Evolutionary conservation across 371 early-diverging fungal genomes (phyloP).

Genomic region (Phascolomyces articulosus): DNA sequence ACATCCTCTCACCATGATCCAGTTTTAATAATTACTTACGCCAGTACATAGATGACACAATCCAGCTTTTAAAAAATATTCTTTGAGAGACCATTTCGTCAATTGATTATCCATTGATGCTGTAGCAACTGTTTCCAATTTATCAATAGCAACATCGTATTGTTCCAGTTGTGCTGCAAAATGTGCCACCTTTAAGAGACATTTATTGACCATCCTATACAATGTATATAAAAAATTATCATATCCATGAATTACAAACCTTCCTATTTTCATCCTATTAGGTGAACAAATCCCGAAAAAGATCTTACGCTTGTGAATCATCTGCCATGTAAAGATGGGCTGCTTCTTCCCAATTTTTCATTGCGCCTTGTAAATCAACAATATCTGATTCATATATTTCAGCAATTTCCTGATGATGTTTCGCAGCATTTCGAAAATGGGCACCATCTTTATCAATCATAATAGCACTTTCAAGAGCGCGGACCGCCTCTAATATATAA

Average conservation of each 20-base stretch:
- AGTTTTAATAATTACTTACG: slow-evolving; percentile 35
- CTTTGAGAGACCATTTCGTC: slow-evolving; percentile 93
- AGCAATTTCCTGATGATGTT: slow-evolving; percentile 92
- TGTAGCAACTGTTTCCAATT: slow-evolving; percentile 85
- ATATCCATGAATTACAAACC: too few relatives aligned
- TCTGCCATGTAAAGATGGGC: slow-evolving; percentile 91
- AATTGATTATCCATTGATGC: slow-evolving; percentile 86
- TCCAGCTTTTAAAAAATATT: slow-evolving; percentile 94
- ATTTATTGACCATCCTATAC: slow-evolving; percentile 77
- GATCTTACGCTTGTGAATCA: slow-evolving; percentile 83
- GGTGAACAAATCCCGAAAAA: not conserved
- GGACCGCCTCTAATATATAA: slow-evolving; percentile 68
- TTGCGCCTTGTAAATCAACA: slow-evolving; percentile 79
- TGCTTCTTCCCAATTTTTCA: slow-evolving; percentile 87
- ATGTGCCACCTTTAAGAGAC: slow-evolving; percentile 87
- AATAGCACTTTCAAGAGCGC: slow-evolving; percentile 74
- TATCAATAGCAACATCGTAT: slow-evolving; percentile 85
- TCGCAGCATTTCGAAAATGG: slow-evolving; percentile 91
- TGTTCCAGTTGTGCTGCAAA: slow-evolving; percentile 90
- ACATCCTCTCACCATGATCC: too few relatives aligned
- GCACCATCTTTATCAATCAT: slow-evolving; percentile 79
- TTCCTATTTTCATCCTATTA: too few relatives aligned
- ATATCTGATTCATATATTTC: slow-evolving; percentile 91
- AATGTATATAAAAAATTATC: not conserved
- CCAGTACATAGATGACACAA: slow-evolving; percentile 81